These are phyloP conservation scores for Davidsoniella australis DNA, from an alignment of 2,329 filamentous ascomycete genomes.

Conservation along the genomic window DNA sequence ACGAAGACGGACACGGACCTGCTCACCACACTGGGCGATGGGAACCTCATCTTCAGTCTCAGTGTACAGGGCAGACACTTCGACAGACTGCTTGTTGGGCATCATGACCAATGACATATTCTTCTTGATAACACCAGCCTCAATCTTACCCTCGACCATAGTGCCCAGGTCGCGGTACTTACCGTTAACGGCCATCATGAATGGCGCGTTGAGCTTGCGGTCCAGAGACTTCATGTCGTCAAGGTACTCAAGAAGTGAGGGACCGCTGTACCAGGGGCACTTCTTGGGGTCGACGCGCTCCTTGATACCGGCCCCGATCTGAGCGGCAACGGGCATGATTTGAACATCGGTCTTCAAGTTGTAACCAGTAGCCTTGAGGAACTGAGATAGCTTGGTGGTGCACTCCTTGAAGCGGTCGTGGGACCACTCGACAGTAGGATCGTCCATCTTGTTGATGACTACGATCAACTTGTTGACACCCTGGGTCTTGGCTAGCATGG, in stretches of 20 bases:
- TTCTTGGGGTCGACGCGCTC: constrained; percentile 61
- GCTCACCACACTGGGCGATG: constrained; percentile 77
- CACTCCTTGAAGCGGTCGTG: constrained; percentile 88
- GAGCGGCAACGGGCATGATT: constrained; percentile 93
- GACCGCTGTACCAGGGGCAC: constrained; percentile 72
- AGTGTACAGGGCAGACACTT: constrained; percentile 74
- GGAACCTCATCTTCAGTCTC: constrained; percentile 88
- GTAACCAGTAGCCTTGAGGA: constrained; percentile 85
- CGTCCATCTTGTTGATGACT: constrained; percentile 99
- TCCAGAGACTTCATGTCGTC: constrained; percentile 84
- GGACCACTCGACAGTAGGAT: constrained; percentile 89
- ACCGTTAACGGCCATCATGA: constrained; percentile 96
- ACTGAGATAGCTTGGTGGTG: constrained; percentile 68
- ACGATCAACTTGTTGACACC: constrained; percentile 94
- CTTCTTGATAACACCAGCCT: constrained; percentile 89
- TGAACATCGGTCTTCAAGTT: constrained; percentile 84
- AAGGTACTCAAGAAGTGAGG: constrained; percentile 87
- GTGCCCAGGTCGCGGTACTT: constrained; percentile 98
- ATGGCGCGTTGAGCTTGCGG: constrained; percentile 89
- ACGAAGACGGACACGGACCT: constrained; percentile 79
- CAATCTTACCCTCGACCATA: constrained; percentile 93
- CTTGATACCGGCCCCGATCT: constrained; percentile 75
- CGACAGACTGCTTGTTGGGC: constrained; percentile 74
- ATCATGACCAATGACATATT: constrained; percentile 76
- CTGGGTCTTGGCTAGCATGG: constrained; percentile 93